Base-by-base conservation (phyloP, 257 asterid genomes). In the Schizonepeta tenuifolia region DNA sequence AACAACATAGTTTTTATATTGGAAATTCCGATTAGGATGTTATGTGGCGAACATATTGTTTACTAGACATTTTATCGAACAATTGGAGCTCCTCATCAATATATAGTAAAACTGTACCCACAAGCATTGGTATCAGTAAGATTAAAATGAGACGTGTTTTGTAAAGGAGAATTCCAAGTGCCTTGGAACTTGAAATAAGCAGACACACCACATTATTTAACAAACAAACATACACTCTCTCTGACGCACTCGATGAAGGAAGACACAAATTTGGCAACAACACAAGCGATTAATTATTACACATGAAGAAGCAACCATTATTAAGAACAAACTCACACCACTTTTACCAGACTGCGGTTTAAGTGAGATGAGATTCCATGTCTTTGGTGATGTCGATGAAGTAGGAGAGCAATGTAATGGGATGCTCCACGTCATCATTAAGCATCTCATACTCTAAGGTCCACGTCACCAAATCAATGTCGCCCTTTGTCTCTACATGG, bases 361-460 rank as follows among this genome's bases (percentile, higher is more conserved):
- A 38, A 38, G 12, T 7, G 57, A 58, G 40, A 7, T 28, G 56
- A 24, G 56, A n/a, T 13, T 65, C 70, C 41, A 65, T 46, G 40
- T 65, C 40, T 7, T 65, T 65, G 41, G 70, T 65, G 69, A 63
- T 21, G 69, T 63, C 69, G 21, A 63, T 43, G 41, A 65, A 65
- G 56, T 43, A 65, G 70, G 70, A 65, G 56, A 65, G 38, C 24
- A 65, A 13, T 4, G 70, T 2, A 7, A 65, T 21, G 9, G 56
- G 70, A 43, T 65, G 70, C 3, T 49, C 70, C 70, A 65, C 70
- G 8, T 65, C 70, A 14, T 65, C 56, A 8, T 64, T 33, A 2
- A 64, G 70, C 70, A 44, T 65, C 70, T 65, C 70, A 11, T 65
- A 65, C 10, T 65, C 70, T 0, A 65, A 24, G 1, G 43, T 65